Conservation (phyloP, 257 asterid species). For the Anisodus acutangulus region DNA sequence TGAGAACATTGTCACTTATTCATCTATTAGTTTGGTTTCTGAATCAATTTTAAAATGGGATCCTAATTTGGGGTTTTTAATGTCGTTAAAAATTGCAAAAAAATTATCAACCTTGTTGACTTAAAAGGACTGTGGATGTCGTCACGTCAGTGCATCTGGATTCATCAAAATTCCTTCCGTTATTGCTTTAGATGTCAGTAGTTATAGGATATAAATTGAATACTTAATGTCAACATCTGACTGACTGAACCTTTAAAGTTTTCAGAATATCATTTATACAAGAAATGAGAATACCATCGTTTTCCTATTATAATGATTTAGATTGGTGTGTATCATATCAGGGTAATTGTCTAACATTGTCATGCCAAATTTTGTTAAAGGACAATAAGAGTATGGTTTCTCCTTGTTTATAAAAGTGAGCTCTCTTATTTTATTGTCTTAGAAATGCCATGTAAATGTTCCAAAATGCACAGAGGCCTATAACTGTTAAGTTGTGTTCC, state of each 20-base stretch:
- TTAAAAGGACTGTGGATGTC: constrained; percentile 55
- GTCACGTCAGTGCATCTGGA: constrained; percentile 59
- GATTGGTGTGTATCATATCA: neutral
- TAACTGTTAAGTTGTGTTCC: neutral
- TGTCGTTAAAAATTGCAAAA: constrained; percentile 27
- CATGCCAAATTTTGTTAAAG: neutral
- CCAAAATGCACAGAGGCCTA: neutral
- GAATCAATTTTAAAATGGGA: neutral
- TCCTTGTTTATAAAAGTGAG: neutral
- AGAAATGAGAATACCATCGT: neutral
- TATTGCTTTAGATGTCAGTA: constrained; percentile 47
- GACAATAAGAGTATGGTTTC: neutral
- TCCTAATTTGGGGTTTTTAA: constrained; percentile 30
- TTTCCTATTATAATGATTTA: neutral
- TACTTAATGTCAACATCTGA: too few relatives aligned
- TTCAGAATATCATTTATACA: too few relatives aligned
- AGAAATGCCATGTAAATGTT: neutral
- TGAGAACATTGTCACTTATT: neutral
- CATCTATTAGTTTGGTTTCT: neutral
- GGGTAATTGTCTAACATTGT: neutral
- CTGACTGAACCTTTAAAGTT: too few relatives aligned
- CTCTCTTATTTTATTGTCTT: neutral
- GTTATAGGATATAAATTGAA: too few relatives aligned
- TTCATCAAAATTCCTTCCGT: constrained; percentile 35
- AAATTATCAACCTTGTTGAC: constrained; percentile 14